These are phyloP conservation scores for Acanthamoeba rhysodes DNA, from an alignment of 208 protist genomes.

Conservation along the genomic window DNA sequence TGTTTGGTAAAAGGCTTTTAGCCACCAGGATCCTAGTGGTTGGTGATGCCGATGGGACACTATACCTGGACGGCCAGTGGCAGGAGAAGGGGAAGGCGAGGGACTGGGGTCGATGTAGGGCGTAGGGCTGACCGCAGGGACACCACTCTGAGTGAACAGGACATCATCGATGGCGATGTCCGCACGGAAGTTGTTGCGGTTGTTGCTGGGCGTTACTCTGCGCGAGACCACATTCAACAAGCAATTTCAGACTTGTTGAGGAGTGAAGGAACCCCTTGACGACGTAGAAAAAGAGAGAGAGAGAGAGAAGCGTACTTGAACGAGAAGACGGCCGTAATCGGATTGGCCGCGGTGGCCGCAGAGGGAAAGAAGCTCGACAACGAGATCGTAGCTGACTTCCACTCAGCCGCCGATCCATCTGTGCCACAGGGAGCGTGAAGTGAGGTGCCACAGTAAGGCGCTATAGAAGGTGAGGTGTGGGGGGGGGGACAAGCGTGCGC, in stretches of 20 bases:
- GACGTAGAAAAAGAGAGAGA: background rate
- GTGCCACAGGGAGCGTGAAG: background rate
- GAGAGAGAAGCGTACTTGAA: background rate
- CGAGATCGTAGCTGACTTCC: background rate
- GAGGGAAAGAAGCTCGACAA: background rate
- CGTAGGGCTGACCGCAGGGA: background rate
- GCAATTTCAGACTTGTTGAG: too few species aligned
- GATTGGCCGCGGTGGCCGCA: background rate
- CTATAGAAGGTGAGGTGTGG: background rate
- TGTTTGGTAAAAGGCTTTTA: too few species aligned
- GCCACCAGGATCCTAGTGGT: too few species aligned
- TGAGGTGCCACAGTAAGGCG: too few species aligned
- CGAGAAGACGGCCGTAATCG: background rate
- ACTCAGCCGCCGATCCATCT: too few species aligned
- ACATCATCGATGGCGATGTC: conserved; percentile 57
- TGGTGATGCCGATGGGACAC: too few species aligned
- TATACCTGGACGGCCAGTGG: background rate
- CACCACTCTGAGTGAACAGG: background rate
- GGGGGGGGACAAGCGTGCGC: background rate
- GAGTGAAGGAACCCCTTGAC: too few species aligned
- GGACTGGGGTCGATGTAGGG: conserved; percentile 47
- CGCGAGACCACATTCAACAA: too few species aligned
- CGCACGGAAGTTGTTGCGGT: background rate
- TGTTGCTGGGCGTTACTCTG: background rate
- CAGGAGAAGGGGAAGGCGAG: background rate